These are phyloP conservation scores for Fagus crenata DNA, from an alignment of 306 rosid species.

Conservation along the genomic window DNA sequence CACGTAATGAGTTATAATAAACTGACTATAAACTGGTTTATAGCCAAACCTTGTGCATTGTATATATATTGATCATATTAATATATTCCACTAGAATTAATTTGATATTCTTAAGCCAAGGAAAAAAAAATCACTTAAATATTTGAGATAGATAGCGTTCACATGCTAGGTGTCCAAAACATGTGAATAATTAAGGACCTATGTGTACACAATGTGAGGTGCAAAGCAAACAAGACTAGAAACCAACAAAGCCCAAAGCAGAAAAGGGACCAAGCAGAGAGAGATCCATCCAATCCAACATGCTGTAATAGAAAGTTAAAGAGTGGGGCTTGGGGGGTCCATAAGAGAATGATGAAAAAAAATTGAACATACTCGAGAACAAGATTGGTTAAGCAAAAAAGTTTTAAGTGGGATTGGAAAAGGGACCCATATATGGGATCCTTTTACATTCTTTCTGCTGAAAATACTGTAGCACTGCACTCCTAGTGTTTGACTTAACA, in stretches of 20 bases:
- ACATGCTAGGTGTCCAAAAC: not conserved
- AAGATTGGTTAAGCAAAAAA: slow-evolving; percentile 40
- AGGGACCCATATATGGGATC: slow-evolving; percentile 34
- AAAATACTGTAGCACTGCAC: slow-evolving; percentile 22
- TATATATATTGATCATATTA: too few species aligned
- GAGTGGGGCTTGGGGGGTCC: slow-evolving; percentile 41
- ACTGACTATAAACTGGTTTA: too few species aligned
- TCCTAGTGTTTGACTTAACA: slow-evolving; percentile 39
- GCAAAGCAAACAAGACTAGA: slow-evolving; percentile 17
- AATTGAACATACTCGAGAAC: slow-evolving; percentile 47
- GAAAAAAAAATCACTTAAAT: not conserved
- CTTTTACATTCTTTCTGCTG: slow-evolving; percentile 58
- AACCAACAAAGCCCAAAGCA: slow-evolving; percentile 30
- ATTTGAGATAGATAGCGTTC: not conserved
- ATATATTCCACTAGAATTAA: too few species aligned
- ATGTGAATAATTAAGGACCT: not conserved
- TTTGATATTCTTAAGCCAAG: not conserved
- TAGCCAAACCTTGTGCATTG: too few species aligned
- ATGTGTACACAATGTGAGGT: not conserved
- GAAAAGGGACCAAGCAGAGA: slow-evolving; percentile 36
- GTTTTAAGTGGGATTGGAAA: slow-evolving; percentile 22
- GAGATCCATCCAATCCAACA: not conserved
- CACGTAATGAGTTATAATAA: too few species aligned
- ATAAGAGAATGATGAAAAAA: slow-evolving; percentile 57
- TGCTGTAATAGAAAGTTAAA: slow-evolving; percentile 13